Conservation (phyloP, 495 filamentous ascomycete species). For the Xylaria sp. region DNA sequence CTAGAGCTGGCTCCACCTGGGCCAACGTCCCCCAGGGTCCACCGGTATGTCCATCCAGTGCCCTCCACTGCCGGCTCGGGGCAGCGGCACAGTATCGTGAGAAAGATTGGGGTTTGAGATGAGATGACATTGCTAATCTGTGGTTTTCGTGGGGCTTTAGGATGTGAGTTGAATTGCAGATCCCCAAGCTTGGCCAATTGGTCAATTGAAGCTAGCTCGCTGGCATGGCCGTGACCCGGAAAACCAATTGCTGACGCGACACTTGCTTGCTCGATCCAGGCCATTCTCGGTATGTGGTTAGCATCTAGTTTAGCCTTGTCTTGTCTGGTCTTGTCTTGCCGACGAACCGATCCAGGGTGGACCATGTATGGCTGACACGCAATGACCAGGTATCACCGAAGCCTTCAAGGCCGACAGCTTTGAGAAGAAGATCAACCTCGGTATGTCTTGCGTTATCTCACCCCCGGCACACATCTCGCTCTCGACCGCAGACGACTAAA, state of each 20-base stretch:
- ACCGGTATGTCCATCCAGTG: conserved; percentile 69
- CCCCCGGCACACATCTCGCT: neutral
- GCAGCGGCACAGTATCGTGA: neutral
- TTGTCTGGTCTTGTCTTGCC: neutral
- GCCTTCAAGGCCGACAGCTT: conserved; percentile 97
- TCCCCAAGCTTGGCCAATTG: neutral
- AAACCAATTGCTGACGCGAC: conserved; percentile 29
- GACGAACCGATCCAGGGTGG: conserved; percentile 10
- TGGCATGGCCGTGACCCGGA: neutral
- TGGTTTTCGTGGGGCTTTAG: conserved; percentile 42
- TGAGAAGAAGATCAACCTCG: conserved; percentile 95
- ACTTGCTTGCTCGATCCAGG: conserved; percentile 55
- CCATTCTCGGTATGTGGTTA: conserved; percentile 72
- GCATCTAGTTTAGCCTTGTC: no score
- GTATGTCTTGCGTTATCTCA: conserved; percentile 57
- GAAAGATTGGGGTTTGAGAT: conserved; percentile 25
- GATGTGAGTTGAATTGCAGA: conserved; percentile 61
- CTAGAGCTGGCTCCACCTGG: conserved; percentile 82
- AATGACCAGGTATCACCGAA: conserved; percentile 82
- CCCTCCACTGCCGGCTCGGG: neutral
- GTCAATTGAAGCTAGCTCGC: neutral
- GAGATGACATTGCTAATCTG: conserved; percentile 46
- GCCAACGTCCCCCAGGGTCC: conserved; percentile 89
- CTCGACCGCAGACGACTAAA: conserved; percentile 33
- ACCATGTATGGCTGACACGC: conserved; percentile 1